A percentile compares a stretch with the other conserved stretches of the same genome.
These are phyloP conservation scores for Coemansia sp. DNA, from an alignment of 192 early-diverging fungal species.

Conservation along the genomic window DNA sequence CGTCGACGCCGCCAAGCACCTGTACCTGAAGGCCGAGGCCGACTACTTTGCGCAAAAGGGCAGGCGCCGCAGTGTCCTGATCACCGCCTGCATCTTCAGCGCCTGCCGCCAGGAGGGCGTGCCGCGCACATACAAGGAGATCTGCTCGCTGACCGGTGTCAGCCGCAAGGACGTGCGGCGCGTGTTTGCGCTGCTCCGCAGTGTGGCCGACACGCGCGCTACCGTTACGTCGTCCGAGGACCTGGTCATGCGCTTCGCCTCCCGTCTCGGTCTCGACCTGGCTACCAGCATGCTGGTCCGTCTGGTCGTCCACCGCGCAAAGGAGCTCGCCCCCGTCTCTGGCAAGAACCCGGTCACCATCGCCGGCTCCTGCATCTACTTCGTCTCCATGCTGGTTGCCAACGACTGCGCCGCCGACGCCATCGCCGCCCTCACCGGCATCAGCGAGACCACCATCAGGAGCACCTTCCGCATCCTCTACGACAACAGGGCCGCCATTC, in stretches of 20 bases:
- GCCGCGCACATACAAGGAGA: slow-evolving; percentile 86
- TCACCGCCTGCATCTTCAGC: slow-evolving; percentile 86
- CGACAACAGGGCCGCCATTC: slow-evolving; percentile 54
- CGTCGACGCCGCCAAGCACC: slow-evolving; percentile 83
- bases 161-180: slow-evolving; percentile 86
- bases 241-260: slow-evolving; percentile 76
- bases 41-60: slow-evolving; percentile 62
- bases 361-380: slow-evolving; percentile 83
- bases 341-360: slow-evolving; percentile 86
- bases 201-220: slow-evolving; percentile 53
- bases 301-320: slow-evolving; percentile 65
- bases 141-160: slow-evolving; percentile 81
- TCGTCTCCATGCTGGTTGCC: slow-evolving; percentile 69
- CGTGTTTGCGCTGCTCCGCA: slow-evolving; percentile 47
- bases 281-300: slow-evolving; percentile 65
- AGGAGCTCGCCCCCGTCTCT: slow-evolving; percentile 69
- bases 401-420: slow-evolving; percentile 63
- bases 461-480: slow-evolving; percentile 70
- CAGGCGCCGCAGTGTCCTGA: slow-evolving; percentile 72
- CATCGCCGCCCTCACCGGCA: slow-evolving; percentile 75
- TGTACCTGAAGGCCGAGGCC: slow-evolving; percentile 80
- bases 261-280: slow-evolving; percentile 63
- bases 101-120: slow-evolving; percentile 80
- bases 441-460: slow-evolving; percentile 86
- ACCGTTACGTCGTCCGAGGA: slow-evolving; percentile 64